A percentile compares a stretch with the other conserved stretches of the same genome.
These are phyloP conservation scores for Leccinum truebloodii DNA, from an alignment of 768 basidiomycete species.

Conservation along the genomic window DNA sequence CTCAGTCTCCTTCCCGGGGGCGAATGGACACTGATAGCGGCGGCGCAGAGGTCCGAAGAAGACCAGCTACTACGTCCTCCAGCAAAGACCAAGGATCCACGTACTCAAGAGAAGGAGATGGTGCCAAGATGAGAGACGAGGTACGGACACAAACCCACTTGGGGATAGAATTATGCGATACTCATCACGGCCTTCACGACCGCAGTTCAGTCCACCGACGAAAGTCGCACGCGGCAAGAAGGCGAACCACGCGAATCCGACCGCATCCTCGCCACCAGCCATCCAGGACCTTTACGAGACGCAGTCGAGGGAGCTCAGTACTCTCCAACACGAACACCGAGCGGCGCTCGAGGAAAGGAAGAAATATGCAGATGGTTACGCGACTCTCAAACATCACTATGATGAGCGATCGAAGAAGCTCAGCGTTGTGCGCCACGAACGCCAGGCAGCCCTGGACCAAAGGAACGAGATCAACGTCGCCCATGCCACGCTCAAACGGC, in stretches of 20 bases:
- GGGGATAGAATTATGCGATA: too few relatives aligned
- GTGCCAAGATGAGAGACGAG: constrained; percentile 5
- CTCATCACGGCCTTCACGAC: not conserved
- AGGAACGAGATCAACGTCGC: constrained; percentile 13
- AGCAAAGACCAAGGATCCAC: not conserved
- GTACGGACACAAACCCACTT: not conserved
- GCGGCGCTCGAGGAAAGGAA: constrained; percentile 10
- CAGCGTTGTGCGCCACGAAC: constrained; percentile 3
- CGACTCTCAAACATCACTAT: constrained; percentile 4
- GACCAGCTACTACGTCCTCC: not conserved
- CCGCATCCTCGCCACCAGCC: not conserved
- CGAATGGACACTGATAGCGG: not conserved
- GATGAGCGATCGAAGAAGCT: constrained; percentile 13
- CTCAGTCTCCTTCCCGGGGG: not conserved
- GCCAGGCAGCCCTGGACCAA: constrained; percentile 1
- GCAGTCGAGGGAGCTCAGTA: constrained; percentile 9
- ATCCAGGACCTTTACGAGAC: constrained; percentile 3
- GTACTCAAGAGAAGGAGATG: not conserved
- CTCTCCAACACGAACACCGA: constrained; percentile 7
- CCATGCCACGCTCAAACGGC: constrained; percentile 20
- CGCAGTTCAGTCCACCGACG: constrained; percentile 2
- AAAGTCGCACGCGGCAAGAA: constrained; percentile 3
- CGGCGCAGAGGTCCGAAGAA: not conserved
- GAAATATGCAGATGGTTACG: not conserved
- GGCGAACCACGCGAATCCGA: not conserved